These are phyloP conservation scores for Ganoderma meredithae DNA, from an alignment of 1,284 basidiomycete genomes.

Conservation along the genomic window DNA sequence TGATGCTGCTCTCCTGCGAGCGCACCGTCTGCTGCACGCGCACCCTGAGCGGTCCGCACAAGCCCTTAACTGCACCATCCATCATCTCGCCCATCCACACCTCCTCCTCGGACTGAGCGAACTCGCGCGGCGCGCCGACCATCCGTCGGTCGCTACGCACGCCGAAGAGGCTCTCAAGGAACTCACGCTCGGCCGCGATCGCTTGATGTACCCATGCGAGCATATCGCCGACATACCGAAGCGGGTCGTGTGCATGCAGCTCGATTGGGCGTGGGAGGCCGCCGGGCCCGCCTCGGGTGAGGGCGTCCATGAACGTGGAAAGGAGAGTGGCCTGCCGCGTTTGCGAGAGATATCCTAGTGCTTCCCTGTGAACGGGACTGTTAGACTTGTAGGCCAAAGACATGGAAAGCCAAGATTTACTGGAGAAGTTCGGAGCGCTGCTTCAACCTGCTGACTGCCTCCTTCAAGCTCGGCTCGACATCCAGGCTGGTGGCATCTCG, in stretches of 20 bases:
- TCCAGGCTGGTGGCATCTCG: conserved; percentile 79
- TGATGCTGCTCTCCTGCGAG: conserved; percentile 92
- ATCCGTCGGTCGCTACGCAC: conserved; percentile 71
- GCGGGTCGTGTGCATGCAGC: conserved; percentile 95
- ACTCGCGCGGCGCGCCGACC: conserved; percentile 77
- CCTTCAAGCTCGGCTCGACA: conserved; percentile 73
- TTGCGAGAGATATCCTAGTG: conserved; percentile 78
- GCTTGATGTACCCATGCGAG: conserved; percentile 98
- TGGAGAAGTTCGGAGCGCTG: conserved; percentile 81
- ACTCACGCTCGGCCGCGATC: conserved; percentile 94
- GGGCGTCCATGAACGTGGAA: conserved; percentile 83
- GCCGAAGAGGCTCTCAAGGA: conserved; percentile 86
- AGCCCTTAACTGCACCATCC: conserved; percentile 84
- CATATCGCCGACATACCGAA: conserved; percentile 98
- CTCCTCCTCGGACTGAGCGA: conserved; percentile 71
- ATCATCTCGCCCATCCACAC: conserved; percentile 84
- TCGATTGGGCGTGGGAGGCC: conserved; percentile 95
- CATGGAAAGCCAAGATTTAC: conserved; percentile 52
- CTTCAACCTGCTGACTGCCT: conserved; percentile 79
- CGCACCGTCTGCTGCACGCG: conserved; percentile 93
- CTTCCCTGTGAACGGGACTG: conserved; percentile 62
- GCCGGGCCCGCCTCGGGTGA: conserved; percentile 90
- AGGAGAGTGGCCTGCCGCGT: conserved; percentile 86
- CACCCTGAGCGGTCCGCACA: conserved; percentile 89
- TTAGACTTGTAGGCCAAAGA: background rate